phyloP scores from a whole-genome alignment of 2,329 filamentous ascomycete species.

The Ceratocystis cacaofunesta region DNA sequence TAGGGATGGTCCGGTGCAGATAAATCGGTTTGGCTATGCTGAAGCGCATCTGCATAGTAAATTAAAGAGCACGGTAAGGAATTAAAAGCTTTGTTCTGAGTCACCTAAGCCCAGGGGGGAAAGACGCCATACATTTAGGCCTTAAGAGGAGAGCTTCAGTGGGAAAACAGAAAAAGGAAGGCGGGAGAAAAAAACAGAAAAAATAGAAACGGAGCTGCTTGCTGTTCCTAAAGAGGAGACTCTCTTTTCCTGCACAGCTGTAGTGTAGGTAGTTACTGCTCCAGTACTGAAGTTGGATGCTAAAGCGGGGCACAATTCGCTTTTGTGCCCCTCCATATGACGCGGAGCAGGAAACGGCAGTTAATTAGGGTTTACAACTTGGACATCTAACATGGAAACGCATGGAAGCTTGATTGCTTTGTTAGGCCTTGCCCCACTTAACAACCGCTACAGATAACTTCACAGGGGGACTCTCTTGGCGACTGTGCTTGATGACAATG shows the following conservation, averaged over 20 bases:
- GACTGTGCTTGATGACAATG: neutral
- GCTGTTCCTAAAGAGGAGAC: neutral
- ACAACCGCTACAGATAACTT: neutral
- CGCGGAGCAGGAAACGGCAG: neutral
- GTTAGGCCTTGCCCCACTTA: neutral
- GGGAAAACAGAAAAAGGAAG: neutral
- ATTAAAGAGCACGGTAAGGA: no score
- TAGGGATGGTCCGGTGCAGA: slow-evolving; percentile 5
- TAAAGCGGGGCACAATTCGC: neutral
- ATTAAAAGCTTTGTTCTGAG: slow-evolving; percentile 8
- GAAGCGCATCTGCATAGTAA: slow-evolving; percentile 8
- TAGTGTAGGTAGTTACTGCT: neutral
- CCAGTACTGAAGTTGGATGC: neutral
- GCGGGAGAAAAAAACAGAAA: neutral
- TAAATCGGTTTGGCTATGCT: slow-evolving; percentile 1
- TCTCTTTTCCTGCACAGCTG: no score
- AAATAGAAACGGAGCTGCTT: neutral
- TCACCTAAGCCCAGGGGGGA: neutral
- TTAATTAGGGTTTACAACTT: neutral
- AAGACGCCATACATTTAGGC: slow-evolving; percentile 6
- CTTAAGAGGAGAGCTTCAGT: neutral
- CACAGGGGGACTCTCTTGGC: neutral
- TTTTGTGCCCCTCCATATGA: neutral
- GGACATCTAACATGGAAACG: neutral
- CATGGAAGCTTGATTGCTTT: neutral